phyloP scores from a whole-genome alignment of 257 asterid genomes.

The Salvia hispanica region DNA sequence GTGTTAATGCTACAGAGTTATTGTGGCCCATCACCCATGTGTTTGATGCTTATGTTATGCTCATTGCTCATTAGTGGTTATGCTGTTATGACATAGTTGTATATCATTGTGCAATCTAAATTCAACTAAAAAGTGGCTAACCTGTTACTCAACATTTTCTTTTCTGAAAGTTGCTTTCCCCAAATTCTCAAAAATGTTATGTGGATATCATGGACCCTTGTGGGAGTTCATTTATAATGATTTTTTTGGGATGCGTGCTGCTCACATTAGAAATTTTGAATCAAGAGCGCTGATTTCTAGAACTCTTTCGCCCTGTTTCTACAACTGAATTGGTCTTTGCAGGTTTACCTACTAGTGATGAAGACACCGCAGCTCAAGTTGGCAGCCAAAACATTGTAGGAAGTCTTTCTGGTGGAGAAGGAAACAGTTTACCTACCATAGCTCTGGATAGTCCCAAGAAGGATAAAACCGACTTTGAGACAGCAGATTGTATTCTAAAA shows the following conservation, averaged over 20 bases:
- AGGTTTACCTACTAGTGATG: conserved; percentile 79
- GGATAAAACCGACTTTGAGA: conserved; percentile 38
- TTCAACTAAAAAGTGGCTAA: background rate
- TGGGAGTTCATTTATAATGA: background rate
- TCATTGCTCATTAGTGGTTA: background rate
- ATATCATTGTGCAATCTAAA: background rate
- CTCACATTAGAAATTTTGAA: background rate
- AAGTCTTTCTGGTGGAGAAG: conserved; percentile 38
- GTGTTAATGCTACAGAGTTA: background rate
- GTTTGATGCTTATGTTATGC: conserved; percentile 9
- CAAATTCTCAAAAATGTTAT: background rate
- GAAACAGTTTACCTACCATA: conserved; percentile 33
- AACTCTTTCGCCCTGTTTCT: conserved; percentile 13
- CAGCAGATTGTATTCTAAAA: conserved; percentile 55
- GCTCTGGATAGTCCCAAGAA: conserved; percentile 40
- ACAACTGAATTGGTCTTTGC: conserved; percentile 31
- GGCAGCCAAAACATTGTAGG: conserved; percentile 35
- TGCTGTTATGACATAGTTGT: background rate
- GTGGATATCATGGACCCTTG: background rate
- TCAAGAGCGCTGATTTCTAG: background rate
- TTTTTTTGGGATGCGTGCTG: background rate
- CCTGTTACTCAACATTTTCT: background rate
- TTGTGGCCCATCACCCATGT: background rate
- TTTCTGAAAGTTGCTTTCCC: background rate
- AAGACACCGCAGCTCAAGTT: conserved; percentile 48